Base-by-base conservation (phyloP, 1,139 yeast genomes). In the Scheffersomyces illinoinensis region DNA sequence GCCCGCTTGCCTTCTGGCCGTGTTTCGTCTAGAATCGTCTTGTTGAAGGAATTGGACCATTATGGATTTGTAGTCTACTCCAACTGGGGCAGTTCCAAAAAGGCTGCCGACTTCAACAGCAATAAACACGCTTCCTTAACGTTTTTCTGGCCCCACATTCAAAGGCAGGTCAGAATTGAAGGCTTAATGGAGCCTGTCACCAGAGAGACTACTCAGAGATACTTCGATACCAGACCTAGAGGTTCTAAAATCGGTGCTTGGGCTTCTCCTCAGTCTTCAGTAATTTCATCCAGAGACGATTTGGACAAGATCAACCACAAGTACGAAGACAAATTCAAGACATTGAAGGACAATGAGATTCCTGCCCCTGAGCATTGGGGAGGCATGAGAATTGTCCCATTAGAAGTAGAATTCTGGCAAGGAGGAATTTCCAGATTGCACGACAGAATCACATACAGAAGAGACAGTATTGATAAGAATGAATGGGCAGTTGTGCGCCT, bases 351-450 rank as follows among this genome's bases (percentile, higher is more conserved):
- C 60, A 88, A 86, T 18, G 85, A 85, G 55, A 86, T 95, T 57
- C 96, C 97, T 39, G 90, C 97, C 66, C 99, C 99, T 20, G 93
- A 91, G 46, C 87, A 81, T 71, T 95, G 99, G 99, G 99, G 99
- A 55, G 99, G 99, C 1, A 74, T 95, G 57, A 82, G 97, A 68
- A 83, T 95, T 43, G 87, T 89, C 53, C 99, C 99, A 1, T 77
- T 91, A 57, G 97, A 92, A 70, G 85, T 95, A 66, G 99, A 95
- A 76, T 95, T 95, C 71, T 95, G 98, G 98, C 98, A 95, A 76
- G 99, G 99, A 19, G 86, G 99, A 62, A 83, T 85, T 60, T 90
- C 91, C 69, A 85, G 99, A 72, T 81, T 93, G 59, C 99, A 95
- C 73, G 99, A 95, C 74, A 84, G 99, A 68, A 80, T 93, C 59